Conservation (phyloP, 176 grass and related monocot genomes). For the Otatea glauca region DNA sequence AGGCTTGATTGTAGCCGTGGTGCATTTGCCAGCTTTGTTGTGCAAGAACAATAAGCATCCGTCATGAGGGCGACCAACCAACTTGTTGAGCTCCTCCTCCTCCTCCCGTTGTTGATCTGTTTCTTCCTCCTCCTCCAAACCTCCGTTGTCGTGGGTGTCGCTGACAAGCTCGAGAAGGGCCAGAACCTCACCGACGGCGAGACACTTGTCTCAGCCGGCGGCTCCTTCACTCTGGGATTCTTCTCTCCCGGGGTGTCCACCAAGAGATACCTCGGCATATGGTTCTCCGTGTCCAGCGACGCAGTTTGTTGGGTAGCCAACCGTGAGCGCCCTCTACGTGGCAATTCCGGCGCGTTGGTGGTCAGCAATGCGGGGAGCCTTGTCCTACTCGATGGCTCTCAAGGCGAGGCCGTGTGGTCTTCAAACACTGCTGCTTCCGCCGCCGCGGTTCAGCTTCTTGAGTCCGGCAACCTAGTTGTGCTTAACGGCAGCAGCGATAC, state of each 20-base stretch:
- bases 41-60: not conserved
- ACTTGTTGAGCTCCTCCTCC: not conserved
- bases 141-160: not conserved
- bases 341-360: not conserved
- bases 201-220: conserved; percentile 34
- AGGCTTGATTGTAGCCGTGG: not conserved
- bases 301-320: conserved; percentile 54
- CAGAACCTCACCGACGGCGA: conserved; percentile 27
- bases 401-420: not conserved
- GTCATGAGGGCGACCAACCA: conserved; percentile 6
- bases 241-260: conserved; percentile 2
- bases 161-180: conserved; percentile 2
- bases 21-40: not conserved
- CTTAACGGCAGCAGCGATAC: not conserved
- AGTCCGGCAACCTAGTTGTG: conserved; percentile 6
- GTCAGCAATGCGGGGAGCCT: not conserved
- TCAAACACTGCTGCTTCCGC: not conserved
- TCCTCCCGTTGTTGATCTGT: not conserved
- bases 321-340: not conserved
- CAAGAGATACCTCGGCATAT: conserved; percentile 40
- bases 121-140: conserved; percentile 3
- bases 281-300: conserved; percentile 29
- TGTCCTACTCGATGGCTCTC: not conserved
- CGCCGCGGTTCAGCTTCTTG: not conserved
- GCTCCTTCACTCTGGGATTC: conserved; percentile 49